phyloP scores from a whole-genome alignment of 2,329 filamentous ascomycete species.

The Drechslera avenae region DNA sequence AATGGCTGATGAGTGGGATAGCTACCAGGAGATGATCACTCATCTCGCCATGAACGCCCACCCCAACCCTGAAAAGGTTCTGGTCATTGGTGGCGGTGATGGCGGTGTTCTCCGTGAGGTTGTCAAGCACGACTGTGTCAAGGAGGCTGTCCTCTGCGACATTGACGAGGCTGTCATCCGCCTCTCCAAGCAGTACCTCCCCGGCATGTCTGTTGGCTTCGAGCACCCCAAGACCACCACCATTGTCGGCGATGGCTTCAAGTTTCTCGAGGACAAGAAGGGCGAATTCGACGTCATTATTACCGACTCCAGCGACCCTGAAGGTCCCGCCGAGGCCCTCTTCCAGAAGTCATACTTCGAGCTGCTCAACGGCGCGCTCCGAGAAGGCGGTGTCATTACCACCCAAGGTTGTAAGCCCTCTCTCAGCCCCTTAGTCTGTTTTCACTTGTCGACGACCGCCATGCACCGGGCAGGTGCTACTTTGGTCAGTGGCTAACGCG shows the following conservation, averaged over 20 bases:
- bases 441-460: constrained; percentile 18
- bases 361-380: constrained; percentile 85
- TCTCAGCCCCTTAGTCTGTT: constrained; percentile 44
- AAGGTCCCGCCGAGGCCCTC: constrained; percentile 91
- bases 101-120: constrained; percentile 97
- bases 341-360: constrained; percentile 99
- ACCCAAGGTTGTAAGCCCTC: constrained; percentile 99
- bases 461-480: constrained; percentile 24
- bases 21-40: constrained; percentile 99
- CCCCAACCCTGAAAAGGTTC: constrained; percentile 96
- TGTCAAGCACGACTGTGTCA: constrained; percentile 96
- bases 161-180: constrained; percentile 99
- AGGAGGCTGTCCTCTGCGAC: constrained; percentile 96
- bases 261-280: constrained; percentile 96
- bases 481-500: constrained; percentile 31
- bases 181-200: constrained; percentile 97
- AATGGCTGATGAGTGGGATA: constrained; percentile 35
- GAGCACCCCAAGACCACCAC: constrained; percentile 91
- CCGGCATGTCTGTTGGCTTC: constrained; percentile 90
- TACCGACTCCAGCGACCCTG: constrained; percentile 96
- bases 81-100: constrained; percentile 97
- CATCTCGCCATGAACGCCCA: constrained; percentile 98
- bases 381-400: constrained; percentile 96
- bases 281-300: constrained; percentile 99
- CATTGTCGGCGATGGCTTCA: constrained; percentile 96